Percentiles rank a stretch among this genome's conserved stretches.
These are phyloP conservation scores for Hymenoscyphus linearis DNA, from an alignment of 2,329 filamentous ascomycete genomes.

Conservation along the genomic window DNA sequence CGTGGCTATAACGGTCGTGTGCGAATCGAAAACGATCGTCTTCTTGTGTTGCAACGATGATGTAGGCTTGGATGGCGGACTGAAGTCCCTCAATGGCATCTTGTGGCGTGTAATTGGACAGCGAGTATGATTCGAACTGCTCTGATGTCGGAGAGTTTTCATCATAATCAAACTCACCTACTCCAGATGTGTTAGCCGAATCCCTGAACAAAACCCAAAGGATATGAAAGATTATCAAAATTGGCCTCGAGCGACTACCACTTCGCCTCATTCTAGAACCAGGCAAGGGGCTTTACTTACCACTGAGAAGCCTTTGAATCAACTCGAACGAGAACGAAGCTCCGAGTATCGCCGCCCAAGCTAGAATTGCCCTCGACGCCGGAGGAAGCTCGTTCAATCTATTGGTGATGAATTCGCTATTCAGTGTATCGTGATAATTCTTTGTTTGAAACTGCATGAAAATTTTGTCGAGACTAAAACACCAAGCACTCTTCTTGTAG, in stretches of 20 bases:
- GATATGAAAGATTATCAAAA: neutral
- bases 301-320: conserved; percentile 69
- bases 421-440: conserved; percentile 71
- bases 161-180: conserved; percentile 39
- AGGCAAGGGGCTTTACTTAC: conserved; percentile 44
- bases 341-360: conserved; percentile 82
- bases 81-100: conserved; percentile 77
- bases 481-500: conserved; percentile 76
- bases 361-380: conserved; percentile 70
- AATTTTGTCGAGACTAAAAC: conserved; percentile 77
- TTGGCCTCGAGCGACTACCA: too few species aligned
- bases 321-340: conserved; percentile 79
- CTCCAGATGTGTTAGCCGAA: neutral
- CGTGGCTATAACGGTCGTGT: conserved; percentile 81
- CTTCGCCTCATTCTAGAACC: neutral
- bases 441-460: conserved; percentile 80
- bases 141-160: conserved; percentile 34
- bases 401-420: conserved; percentile 75
- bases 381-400: conserved; percentile 70
- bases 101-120: conserved; percentile 47
- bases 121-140: conserved; percentile 32
- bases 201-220: neutral
- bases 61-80: conserved; percentile 70
- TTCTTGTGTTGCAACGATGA: conserved; percentile 74
- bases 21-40: conserved; percentile 86